Evolutionary conservation across 148 eudicot genomes (phyloP).

Genomic region (Camellia lanceoleosa): DNA sequence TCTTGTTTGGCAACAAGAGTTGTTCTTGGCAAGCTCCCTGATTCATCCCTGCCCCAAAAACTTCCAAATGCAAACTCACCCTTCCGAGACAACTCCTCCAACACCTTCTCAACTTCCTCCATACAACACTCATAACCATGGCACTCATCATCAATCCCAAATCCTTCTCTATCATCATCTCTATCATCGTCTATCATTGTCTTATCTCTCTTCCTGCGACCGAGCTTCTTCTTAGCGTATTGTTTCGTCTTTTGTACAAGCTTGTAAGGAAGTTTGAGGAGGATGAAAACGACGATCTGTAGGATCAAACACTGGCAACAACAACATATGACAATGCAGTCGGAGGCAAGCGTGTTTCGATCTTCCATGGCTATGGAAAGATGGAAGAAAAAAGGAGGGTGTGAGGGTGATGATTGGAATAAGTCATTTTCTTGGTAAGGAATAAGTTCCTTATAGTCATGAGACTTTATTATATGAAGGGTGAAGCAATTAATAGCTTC

Average conservation of each 20-base stretch:
- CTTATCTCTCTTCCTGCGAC: constrained; percentile 24
- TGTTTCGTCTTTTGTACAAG: constrained; percentile 38
- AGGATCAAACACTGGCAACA: constrained; percentile 84
- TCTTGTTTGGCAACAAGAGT: constrained; percentile 15
- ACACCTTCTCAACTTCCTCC: constrained; percentile 68
- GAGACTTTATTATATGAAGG: constrained; percentile 44
- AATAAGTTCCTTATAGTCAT: constrained; percentile 37
- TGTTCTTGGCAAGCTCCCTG: constrained; percentile 14
- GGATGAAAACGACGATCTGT: constrained; percentile 45
- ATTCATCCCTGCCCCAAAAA: constrained; percentile 64
- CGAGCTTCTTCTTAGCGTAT: constrained; percentile 46
- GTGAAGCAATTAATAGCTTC: constrained; percentile 53
- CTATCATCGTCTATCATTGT: background rate
- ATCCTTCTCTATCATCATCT: constrained; percentile 13
- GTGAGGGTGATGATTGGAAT: constrained; percentile 13
- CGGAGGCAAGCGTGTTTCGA: constrained; percentile 45
- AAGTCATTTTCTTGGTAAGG: constrained; percentile 49
- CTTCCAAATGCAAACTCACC: constrained; percentile 93
- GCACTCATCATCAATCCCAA: constrained; percentile 3
- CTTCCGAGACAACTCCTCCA: constrained; percentile 53
- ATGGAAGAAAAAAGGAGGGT: constrained; percentile 7
- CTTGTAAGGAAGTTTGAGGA: constrained; percentile 55
- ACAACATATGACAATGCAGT: constrained; percentile 75
- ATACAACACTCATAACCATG: constrained; percentile 29
- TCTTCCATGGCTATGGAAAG: constrained; percentile 49